Conservation (phyloP, 495 filamentous ascomycete species). For the Lichenothelia convexa region DNA sequence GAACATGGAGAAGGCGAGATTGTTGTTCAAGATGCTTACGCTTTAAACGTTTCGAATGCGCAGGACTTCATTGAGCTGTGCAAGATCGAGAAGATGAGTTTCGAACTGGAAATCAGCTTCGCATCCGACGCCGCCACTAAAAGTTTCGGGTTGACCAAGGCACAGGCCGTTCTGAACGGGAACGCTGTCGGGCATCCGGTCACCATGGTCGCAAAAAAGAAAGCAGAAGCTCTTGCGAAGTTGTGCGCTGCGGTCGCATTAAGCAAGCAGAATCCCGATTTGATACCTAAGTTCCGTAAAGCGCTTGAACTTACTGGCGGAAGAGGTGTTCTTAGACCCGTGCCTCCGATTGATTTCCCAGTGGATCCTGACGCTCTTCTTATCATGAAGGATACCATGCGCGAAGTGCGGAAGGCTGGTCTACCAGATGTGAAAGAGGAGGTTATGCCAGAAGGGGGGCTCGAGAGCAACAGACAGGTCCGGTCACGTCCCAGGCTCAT, state of each 20-base stretch:
- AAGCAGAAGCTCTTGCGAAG: slow-evolving; percentile 21
- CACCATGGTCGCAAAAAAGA: slow-evolving; percentile 21
- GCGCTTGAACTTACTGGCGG: slow-evolving; percentile 24
- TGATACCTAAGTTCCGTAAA: slow-evolving; percentile 23
- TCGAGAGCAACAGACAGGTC: slow-evolving; percentile 4
- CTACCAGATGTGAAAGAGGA: slow-evolving; percentile 21
- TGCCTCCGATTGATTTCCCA: slow-evolving; percentile 16
- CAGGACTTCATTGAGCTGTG: slow-evolving; percentile 26
- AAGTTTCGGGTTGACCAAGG: too few relatives aligned
- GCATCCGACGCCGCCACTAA: too few relatives aligned
- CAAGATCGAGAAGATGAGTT: slow-evolving; percentile 14
- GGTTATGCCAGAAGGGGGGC: slow-evolving; percentile 8
- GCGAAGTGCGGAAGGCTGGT: slow-evolving; percentile 23
- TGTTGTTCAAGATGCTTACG: slow-evolving; percentile 20
- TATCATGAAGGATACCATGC: slow-evolving; percentile 21
- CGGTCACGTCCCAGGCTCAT: slow-evolving; percentile 10
- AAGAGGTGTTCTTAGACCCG: slow-evolving; percentile 21
- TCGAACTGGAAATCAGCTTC: slow-evolving; percentile 17
- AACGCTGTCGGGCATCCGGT: slow-evolving; percentile 20
- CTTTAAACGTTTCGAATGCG: slow-evolving; percentile 24
- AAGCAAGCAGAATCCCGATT: slow-evolving; percentile 18
- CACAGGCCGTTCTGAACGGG: slow-evolving; percentile 14
- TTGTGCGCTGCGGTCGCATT: slow-evolving; percentile 26
- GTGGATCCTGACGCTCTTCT: slow-evolving; percentile 22
- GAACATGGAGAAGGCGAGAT: slow-evolving; percentile 21